Conservation (phyloP, 2,329 filamentous ascomycete species). For the Colletotrichum incanum region DNA sequence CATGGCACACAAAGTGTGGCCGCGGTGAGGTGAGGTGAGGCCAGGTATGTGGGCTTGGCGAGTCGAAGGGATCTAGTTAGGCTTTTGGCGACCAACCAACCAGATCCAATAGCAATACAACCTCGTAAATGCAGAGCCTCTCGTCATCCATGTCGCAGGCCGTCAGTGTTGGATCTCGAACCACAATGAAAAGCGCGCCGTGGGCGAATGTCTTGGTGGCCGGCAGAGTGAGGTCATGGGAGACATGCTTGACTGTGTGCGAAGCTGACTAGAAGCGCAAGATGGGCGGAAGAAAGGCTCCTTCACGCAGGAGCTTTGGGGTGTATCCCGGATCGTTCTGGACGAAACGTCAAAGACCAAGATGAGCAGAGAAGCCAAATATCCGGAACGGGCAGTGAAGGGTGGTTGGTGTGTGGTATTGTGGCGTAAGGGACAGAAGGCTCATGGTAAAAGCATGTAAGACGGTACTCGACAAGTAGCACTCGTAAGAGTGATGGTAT, state of each 20-base stretch:
- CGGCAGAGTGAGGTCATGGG: conserved; percentile 17
- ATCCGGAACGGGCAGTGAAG: conserved; percentile 16
- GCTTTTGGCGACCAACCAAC: conserved; percentile 3
- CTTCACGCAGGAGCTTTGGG: background rate
- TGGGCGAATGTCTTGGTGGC: conserved; percentile 10
- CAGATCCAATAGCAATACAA: conserved; percentile 1
- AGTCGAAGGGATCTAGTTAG: conserved; percentile 21
- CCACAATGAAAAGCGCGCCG: conserved; percentile 4
- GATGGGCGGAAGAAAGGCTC: background rate
- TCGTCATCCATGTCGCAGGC: background rate
- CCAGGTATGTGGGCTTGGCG: conserved; percentile 18
- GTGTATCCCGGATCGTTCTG: background rate
- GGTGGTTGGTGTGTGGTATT: conserved; percentile 16
- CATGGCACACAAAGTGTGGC: conserved; percentile 18
- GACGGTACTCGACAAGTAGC: background rate
- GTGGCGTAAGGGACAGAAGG: conserved; percentile 1
- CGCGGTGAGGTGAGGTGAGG: conserved; percentile 26
- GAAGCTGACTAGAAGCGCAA: conserved; percentile 22
- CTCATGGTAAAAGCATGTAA: background rate
- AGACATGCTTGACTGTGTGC: background rate
- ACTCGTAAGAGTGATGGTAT: background rate
- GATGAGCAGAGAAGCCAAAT: conserved; percentile 10
- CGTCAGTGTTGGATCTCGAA: background rate
- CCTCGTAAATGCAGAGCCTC: conserved; percentile 14
- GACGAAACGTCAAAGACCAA: conserved; percentile 12